Base-by-base conservation (phyloP, 2,329 filamentous ascomycete species). In the Teratosphaeria zuluensis region DNA sequence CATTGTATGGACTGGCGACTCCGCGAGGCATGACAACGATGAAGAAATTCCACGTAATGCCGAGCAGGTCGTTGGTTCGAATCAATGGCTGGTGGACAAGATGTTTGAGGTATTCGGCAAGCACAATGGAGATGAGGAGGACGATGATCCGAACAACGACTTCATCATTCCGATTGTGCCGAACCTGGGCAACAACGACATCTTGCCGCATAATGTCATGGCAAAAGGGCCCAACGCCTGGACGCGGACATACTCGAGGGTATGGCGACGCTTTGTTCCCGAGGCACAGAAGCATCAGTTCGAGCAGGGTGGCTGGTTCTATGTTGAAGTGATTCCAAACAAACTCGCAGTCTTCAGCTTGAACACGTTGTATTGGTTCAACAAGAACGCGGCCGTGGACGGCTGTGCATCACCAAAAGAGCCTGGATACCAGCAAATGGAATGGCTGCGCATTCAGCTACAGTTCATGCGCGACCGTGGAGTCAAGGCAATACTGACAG, bases 111-210 rank as follows among this genome's bases (percentile, higher is more conserved):
- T 88, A 9, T 96, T 96, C 69, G 80, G 81, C 24, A 77, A 79
- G 56, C 66, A 75, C 42, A 77, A 81, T 51, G 77, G 82, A 63
- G 70, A 76, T 21, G 72, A 78, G 59, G 72, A 78, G 56, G 72
- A 73, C 42, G 70, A 76, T 61, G 69, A 77, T 60, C 78, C 78
- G n/a, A 77, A 78, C 35, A 77, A 82, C 57, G 82, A 84, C 59
- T 81, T 91, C 59, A 74, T 80, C 12, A 81, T 97, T 3, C 92
- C 94, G 3, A 84, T 97, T 32, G 80, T 99, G 21, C 92, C 94
- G 0, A 96, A 87, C 0, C 86, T 96, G 65, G 94, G 94, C 61
- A 99, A 99, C 77, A 99, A 99, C 74, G 94, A 99, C 69, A 92
- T 99, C 59, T 84, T 96, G 61, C 94, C 94, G 1, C 94, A 99